Evolutionary conservation across 2,329 filamentous ascomycete species (phyloP), one percentile per base, ranked within the genome.

Genomic region (Fusarium citri): DNA sequence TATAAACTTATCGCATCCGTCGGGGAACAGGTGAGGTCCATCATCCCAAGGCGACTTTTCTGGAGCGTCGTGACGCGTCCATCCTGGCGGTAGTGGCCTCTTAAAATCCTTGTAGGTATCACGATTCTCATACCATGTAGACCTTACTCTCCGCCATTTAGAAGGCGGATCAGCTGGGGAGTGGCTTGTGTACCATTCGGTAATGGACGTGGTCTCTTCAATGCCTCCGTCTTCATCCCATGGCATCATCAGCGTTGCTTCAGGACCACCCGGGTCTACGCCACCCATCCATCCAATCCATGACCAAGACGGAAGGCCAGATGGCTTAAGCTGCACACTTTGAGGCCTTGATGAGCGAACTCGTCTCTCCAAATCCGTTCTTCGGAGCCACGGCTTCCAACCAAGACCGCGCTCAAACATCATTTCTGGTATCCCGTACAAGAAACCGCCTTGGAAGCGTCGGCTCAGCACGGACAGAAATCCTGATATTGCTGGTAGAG

Each of bases 271-370:
- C 14, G 31, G 6, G 2, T 20, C 3, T 6, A 16, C 6, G 45
- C 0, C 1, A 8, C 59, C 66, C 8, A 50, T 18, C 64, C 66
- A 69, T 1, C 64, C 64, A 2, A 69, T 18, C 64, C 64, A 69
- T 2, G 64, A 68, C 66, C 66, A 68, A 0, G 64, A 69, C 3
- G 66, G 66, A 2, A 68, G 55, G 0, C 16, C 50, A 4, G 48
- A 59, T 2, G 59, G 41, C 9, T 1, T 11, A 1, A 57, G 34
- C 2, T 31, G 43, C 9, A 26, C 16, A 1, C 20, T 23, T 15
- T 41, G 9, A 8, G 49, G 6, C 3, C 49, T 51, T 26, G 23
- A 41, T 16, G 49, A 51, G 20, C 23, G 49, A 3, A 28, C 2
- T 4, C 49, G 49, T 10, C 49, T 26, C 26, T 26, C 4, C 1